Conservation (phyloP, 306 rosid species). For the Arachis hypogaea region DNA sequence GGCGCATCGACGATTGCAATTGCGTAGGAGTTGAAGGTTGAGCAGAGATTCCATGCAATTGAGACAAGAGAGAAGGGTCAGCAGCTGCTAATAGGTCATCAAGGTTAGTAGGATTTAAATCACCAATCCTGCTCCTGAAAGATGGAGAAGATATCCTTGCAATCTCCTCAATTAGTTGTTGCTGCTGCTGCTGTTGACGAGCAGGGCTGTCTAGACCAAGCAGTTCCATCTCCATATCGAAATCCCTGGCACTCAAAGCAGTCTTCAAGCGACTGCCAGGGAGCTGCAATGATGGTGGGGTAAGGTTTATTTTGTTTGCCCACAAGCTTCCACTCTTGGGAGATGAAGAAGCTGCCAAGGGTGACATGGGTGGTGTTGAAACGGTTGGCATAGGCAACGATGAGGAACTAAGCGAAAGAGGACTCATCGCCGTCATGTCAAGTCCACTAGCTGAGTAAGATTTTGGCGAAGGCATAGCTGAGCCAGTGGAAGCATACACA, state of each 20-base stretch:
- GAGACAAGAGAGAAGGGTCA: slow-evolving; percentile 69
- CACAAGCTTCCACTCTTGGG: slow-evolving; percentile 87
- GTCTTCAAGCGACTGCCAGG: slow-evolving; percentile 86
- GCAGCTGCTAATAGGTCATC: slow-evolving; percentile 78
- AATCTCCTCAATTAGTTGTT: slow-evolving; percentile 83
- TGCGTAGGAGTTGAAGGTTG: slow-evolving; percentile 66
- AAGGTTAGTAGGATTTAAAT: slow-evolving; percentile 82
- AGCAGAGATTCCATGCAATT: slow-evolving; percentile 64
- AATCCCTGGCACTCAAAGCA: slow-evolving; percentile 81
- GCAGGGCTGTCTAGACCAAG: slow-evolving; percentile 62
- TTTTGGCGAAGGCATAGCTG: slow-evolving; percentile 96
- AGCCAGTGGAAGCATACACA: slow-evolving; percentile 90
- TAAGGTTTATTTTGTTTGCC: slow-evolving; percentile 83
- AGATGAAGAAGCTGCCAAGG: slow-evolving; percentile 74
- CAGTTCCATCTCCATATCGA: slow-evolving; percentile 82
- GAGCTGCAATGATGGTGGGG: slow-evolving; percentile 94
- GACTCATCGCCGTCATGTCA: slow-evolving; percentile 81
- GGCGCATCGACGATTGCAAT: slow-evolving; percentile 75
- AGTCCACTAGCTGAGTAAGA: slow-evolving; percentile 54
- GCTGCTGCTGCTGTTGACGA: slow-evolving; percentile 68
- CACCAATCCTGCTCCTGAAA: slow-evolving; percentile 66
- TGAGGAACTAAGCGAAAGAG: slow-evolving; percentile 75
- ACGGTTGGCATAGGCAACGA: slow-evolving; percentile 70
- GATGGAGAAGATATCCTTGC: slow-evolving; percentile 89
- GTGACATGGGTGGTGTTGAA: slow-evolving; percentile 96